Percentiles rank a stretch among this genome's conserved stretches.
Conservation (phyloP, 2,329 filamentous ascomycete species). For the Botrytis deweyae region DNA sequence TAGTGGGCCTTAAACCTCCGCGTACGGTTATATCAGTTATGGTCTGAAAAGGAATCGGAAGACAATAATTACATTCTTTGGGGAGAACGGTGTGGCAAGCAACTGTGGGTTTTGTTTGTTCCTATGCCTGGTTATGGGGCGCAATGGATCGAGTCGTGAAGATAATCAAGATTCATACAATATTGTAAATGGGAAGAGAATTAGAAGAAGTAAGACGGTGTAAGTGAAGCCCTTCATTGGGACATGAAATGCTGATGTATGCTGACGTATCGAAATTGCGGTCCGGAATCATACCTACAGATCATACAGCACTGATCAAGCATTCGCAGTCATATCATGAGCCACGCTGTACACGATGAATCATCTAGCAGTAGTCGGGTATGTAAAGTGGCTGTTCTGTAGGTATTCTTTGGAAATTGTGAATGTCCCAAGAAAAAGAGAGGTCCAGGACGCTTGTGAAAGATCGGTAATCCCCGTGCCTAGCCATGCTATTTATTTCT, state of each 20-base stretch:
- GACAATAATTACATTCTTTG: neutral
- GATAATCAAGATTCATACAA: neutral
- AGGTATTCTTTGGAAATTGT: neutral
- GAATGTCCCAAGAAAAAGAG: neutral
- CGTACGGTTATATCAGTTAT: too few species aligned
- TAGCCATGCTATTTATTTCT: neutral
- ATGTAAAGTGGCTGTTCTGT: neutral
- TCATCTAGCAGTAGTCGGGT: neutral
- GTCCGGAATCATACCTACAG: neutral
- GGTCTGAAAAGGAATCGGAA: fast-evolving
- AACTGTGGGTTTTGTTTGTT: neutral
- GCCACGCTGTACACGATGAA: neutral
- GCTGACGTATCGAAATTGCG: neutral
- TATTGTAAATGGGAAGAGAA: neutral
- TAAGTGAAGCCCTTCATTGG: neutral
- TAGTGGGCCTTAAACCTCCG: neutral
- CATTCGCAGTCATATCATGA: neutral
- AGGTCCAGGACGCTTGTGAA: neutral
- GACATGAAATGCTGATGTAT: too few species aligned
- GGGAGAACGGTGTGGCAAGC: too few species aligned
- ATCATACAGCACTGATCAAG: neutral
- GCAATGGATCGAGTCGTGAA: neutral
- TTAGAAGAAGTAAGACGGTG: neutral
- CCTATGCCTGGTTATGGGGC: too few species aligned
- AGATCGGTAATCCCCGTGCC: fast-evolving